Evolutionary conservation across 2,329 filamentous ascomycete species (phyloP).

Genomic region (Pseudopithomyces maydicus): DNA sequence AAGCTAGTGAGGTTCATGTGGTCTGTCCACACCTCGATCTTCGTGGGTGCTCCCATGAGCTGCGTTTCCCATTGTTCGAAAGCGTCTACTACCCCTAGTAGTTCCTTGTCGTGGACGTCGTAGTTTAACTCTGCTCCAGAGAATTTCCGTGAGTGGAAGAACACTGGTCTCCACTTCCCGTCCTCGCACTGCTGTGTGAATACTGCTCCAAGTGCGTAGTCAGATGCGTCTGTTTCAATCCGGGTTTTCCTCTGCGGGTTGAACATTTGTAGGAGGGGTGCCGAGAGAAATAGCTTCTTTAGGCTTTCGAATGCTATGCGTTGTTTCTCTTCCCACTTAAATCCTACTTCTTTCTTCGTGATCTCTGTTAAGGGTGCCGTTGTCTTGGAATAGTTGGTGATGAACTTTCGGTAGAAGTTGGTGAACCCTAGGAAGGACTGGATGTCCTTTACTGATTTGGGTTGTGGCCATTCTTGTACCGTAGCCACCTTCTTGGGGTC

Average conservation of each 20-base stretch:
- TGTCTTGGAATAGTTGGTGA: background rate
- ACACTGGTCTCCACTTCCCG: slow-evolving; percentile 19
- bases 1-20: background rate
- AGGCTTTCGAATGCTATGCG: too few relatives aligned
- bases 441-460: background rate
- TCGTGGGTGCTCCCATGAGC: background rate
- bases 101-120: slow-evolving; percentile 18
- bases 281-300: too few relatives aligned
- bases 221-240: slow-evolving; percentile 4
- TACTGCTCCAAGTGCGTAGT: background rate
- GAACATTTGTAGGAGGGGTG: background rate
- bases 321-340: background rate
- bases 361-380: background rate
- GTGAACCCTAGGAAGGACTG: background rate
- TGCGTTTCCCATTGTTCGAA: background rate
- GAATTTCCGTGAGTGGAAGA: slow-evolving; percentile 26
- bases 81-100: background rate
- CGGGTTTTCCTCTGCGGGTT: background rate
- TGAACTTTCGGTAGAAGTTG: background rate
- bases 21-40: background rate
- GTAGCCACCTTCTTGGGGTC: background rate
- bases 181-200: slow-evolving; percentile 1
- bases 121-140: slow-evolving; percentile 11
- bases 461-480: background rate
- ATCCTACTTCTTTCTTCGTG: background rate